phyloP scores from a whole-genome alignment of 2,329 filamentous ascomycete species.

The Alternaria metachromatica region DNA sequence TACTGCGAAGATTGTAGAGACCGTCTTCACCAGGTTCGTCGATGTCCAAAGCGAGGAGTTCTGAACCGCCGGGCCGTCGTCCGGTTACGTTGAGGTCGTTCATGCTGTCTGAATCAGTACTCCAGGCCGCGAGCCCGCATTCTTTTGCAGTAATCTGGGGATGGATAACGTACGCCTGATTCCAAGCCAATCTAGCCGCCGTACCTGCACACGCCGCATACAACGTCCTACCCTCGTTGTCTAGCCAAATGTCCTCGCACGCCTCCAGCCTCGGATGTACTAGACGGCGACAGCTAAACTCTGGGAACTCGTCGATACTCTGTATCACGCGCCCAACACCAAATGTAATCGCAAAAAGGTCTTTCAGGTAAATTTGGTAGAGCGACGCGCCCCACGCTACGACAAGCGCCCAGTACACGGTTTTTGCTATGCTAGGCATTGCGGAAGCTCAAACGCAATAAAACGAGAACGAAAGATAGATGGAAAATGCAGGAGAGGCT shows the following conservation, averaged over 20 bases:
- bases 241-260: constrained; percentile 43
- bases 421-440: constrained; percentile 18
- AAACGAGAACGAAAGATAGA: not conserved
- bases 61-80: constrained; percentile 28
- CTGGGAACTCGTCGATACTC: constrained; percentile 36
- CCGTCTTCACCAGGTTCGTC: constrained; percentile 33
- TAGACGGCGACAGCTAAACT: constrained; percentile 30
- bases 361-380: constrained; percentile 37
- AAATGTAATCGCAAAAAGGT: constrained; percentile 27
- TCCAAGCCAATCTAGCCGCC: constrained; percentile 29
- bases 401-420: constrained; percentile 26
- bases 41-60: constrained; percentile 39
- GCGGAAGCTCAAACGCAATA: not conserved
- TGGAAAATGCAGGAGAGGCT: not conserved
- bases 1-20: constrained; percentile 30
- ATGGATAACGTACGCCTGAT: constrained; percentile 30
- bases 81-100: constrained; percentile 28
- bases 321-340: constrained; percentile 38
- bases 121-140: too few relatives aligned
- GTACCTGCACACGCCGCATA: constrained; percentile 42
- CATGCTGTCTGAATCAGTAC: constrained; percentile 17
- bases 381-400: constrained; percentile 33
- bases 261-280: constrained; percentile 33
- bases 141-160: not conserved
- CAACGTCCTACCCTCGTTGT: constrained; percentile 29